A percentile compares a stretch with the other conserved stretches of the same genome.
These are phyloP conservation scores for Paratinospora sagittata DNA, from an alignment of 164 flowering plant genomes.

Conservation along the genomic window DNA sequence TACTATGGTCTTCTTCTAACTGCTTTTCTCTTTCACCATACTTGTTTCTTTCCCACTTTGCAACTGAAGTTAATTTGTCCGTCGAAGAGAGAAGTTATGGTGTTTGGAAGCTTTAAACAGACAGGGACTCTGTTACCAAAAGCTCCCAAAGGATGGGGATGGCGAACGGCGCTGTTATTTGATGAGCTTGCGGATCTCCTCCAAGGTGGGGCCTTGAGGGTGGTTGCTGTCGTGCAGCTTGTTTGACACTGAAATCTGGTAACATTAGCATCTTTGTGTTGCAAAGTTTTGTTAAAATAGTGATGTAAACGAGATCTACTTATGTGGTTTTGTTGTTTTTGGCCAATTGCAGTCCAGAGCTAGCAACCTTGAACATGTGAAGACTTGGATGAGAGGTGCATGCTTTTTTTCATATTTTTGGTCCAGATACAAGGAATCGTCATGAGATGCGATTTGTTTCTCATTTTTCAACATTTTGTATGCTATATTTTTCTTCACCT, in stretches of 20 bases:
- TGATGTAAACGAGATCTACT: neutral
- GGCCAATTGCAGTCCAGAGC: neutral
- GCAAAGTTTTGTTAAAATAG: neutral
- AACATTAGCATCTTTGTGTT: neutral
- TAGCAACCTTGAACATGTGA: neutral
- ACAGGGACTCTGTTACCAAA: conserved; percentile 88
- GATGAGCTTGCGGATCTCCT: conserved; percentile 87
- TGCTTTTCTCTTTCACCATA: too few relatives aligned
- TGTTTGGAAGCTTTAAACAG: conserved; percentile 87
- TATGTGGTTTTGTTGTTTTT: neutral
- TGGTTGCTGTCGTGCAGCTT: conserved; percentile 87
- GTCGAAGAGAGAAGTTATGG: conserved; percentile 92
- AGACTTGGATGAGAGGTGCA: neutral
- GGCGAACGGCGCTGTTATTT: conserved; percentile 89
- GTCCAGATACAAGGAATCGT: neutral
- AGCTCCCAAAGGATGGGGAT: conserved; percentile 99
- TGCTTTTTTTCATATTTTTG: neutral
- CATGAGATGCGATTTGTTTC: neutral
- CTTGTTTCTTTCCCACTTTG: neutral
- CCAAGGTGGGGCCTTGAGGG: conserved; percentile 78
- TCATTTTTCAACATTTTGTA: neutral
- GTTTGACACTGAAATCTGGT: conserved; percentile 34
- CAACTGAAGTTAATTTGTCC: conserved; percentile 76
- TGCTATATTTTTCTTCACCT: neutral
- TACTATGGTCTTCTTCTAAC: neutral